A percentile compares a stretch with the other conserved stretches of the same genome.
Evolutionary conservation across 2,329 filamentous ascomycete genomes (phyloP).

Genomic region (Diplodia mutila): DNA sequence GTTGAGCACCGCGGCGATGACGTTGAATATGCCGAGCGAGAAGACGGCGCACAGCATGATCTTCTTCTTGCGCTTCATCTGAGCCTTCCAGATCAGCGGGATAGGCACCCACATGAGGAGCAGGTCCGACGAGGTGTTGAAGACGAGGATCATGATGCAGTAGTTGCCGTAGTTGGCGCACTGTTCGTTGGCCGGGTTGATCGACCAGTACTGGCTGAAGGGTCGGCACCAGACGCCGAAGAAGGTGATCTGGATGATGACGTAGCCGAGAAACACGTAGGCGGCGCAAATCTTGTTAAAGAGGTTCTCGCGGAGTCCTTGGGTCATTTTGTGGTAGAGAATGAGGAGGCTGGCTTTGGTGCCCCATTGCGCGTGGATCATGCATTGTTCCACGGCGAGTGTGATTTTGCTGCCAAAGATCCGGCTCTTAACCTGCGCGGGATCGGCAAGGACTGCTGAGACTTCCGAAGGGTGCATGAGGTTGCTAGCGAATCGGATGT

Average conservation of each 20-base stretch:
- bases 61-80: constrained; percentile 27
- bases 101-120: constrained; percentile 28
- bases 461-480: constrained; percentile 24
- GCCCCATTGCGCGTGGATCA: constrained; percentile 17
- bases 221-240: constrained; percentile 30
- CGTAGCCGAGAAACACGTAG: constrained; percentile 28
- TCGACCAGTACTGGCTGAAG: constrained; percentile 30
- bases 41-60: constrained; percentile 42
- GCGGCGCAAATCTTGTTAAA: constrained; percentile 25
- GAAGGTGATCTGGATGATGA: constrained; percentile 28
- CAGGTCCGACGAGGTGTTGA: constrained; percentile 30
- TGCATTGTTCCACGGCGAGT: constrained; percentile 39
- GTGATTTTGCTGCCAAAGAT: constrained; percentile 44
- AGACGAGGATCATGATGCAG: constrained; percentile 28
- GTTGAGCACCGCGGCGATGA: constrained; percentile 54
- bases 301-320: constrained; percentile 20
- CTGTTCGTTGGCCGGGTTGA: constrained; percentile 26
- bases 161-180: constrained; percentile 28
- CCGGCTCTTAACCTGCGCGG: constrained; percentile 37
- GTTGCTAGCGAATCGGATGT: constrained; percentile 27
- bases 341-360: constrained; percentile 20
- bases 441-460: constrained; percentile 24
- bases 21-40: constrained; percentile 51
- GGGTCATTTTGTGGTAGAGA: constrained; percentile 26
- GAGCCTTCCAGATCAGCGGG: constrained; percentile 25